Base-by-base conservation (phyloP, 225 moss, liverwort and hornwort genomes). In the Lunularia cruciata region DNA sequence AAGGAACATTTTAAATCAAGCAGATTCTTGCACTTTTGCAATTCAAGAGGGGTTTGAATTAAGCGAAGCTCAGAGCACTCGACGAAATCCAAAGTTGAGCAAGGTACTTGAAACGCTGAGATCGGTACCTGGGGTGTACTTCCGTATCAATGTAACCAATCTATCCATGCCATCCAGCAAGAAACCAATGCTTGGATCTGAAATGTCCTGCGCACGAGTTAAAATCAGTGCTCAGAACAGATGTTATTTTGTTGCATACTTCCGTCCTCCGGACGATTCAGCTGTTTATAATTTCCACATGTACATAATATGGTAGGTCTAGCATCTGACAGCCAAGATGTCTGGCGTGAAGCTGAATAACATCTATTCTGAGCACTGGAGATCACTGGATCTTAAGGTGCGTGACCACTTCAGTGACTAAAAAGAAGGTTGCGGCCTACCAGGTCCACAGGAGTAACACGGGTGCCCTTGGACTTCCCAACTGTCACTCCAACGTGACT, bases 161-260 rank as follows among this genome's bases (percentile, higher is more conserved):
- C 87, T 89, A 72, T 98, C 98, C 88, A 98, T 91, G 54, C 98
- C 98, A 83, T 98, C 91, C 47, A 98, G 67, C 46, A 98, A 69
- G 73, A 98, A 98, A 16, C 98, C 98, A 69, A 98, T 89, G 34
- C 93, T 98, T 49, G 98, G 89, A 82, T 98, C 98, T 77, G 93
- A 89, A 75, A 91, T 98, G 71, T 98, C 98, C 89, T 92, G 81
- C 83, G 78, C 37, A 67, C 11, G 62, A 76, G 73, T 54, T 64
- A 22, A 62, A 55, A 47, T 65, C 31, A 74, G 45, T 56, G 61
- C 42, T 72, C 53, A 62, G 53, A 53, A 58, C 1, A 32, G 6
- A n/a, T 16, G 42, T 28, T 42, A 46, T 4, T 46, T 45, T 64
- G 18, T 5, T 6, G 13, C 39, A 5, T 42, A n/a, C n/a, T n/a